These are phyloP conservation scores for Neurospora sp. DNA, from an alignment of 495 filamentous ascomycete species.

Conservation along the genomic window DNA sequence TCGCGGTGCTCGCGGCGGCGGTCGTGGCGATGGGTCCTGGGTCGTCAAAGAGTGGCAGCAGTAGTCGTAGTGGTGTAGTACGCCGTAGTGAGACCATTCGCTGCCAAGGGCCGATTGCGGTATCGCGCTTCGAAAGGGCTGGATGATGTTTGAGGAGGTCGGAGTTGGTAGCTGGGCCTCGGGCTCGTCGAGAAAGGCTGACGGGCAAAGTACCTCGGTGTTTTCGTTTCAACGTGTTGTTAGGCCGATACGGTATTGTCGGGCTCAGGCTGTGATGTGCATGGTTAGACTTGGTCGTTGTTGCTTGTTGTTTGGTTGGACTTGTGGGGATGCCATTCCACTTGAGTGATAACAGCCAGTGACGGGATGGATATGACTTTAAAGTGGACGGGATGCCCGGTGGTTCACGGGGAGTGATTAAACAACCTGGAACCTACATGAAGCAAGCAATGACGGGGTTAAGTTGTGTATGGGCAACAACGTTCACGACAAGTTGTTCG, in stretches of 20 bases:
- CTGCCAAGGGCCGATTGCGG: background rate
- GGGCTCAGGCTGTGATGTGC: background rate
- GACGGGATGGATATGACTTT: background rate
- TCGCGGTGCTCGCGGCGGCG: background rate
- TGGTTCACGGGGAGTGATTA: background rate
- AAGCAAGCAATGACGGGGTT: background rate
- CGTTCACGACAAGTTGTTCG: background rate
- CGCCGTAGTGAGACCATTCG: background rate
- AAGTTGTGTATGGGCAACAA: background rate
- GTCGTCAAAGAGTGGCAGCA: background rate
- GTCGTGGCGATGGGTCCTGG: background rate
- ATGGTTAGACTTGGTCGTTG: background rate
- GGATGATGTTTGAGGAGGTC: background rate
- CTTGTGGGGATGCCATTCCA: background rate
- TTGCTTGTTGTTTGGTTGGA: background rate
- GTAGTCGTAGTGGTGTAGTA: background rate
- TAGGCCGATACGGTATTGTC: background rate
- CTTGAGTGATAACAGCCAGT: background rate
- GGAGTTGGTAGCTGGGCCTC: background rate
- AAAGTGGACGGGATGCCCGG: background rate
- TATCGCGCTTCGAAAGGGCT: background rate
- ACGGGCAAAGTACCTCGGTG: background rate
- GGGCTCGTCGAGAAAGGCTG: background rate
- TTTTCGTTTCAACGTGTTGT: background rate
- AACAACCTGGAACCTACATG: background rate